These are phyloP conservation scores for Fusarium zealandicum DNA, from an alignment of 2,329 filamentous ascomycete species.

Conservation along the genomic window DNA sequence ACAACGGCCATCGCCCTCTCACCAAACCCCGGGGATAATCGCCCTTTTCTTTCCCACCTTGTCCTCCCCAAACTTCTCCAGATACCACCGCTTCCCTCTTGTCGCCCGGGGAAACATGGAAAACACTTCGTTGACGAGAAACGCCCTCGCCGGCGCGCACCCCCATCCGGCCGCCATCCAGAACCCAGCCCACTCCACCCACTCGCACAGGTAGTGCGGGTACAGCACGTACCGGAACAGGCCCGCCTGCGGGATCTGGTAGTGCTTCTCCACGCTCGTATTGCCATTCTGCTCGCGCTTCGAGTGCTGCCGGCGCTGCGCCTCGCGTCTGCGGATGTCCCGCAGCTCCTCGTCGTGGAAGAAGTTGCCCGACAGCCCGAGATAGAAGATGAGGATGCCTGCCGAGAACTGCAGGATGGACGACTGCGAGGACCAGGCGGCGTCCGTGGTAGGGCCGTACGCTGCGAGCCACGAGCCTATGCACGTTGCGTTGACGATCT, in stretches of 20 bases:
- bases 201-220: conserved; percentile 96
- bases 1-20: conserved; percentile 10
- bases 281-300: conserved; percentile 47
- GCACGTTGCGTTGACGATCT: conserved; percentile 79
- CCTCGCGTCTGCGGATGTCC: conserved; percentile 79
- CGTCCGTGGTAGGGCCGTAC: conserved; percentile 72
- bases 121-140: conserved; percentile 85
- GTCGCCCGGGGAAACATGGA: conserved; percentile 90
- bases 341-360: conserved; percentile 90
- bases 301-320: conserved; percentile 58
- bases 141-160: conserved; percentile 79
- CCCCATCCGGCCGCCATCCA: conserved; percentile 74
- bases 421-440: conserved; percentile 54
- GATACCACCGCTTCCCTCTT: conserved; percentile 84
- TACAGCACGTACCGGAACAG: conserved; percentile 85
- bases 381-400: conserved; percentile 77
- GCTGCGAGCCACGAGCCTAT: conserved; percentile 84
- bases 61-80: conserved; percentile 84
- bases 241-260: conserved; percentile 83
- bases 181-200: conserved; percentile 94
- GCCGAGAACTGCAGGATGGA: conserved; percentile 59
- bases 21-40: conserved; percentile 64
- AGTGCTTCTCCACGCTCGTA: conserved; percentile 70
- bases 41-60: conserved; percentile 79
- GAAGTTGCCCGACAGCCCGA: conserved; percentile 81